These are phyloP conservation scores for Haematococcus lacustris DNA, from an alignment of 139 green algal species.

Conservation along the genomic window DNA sequence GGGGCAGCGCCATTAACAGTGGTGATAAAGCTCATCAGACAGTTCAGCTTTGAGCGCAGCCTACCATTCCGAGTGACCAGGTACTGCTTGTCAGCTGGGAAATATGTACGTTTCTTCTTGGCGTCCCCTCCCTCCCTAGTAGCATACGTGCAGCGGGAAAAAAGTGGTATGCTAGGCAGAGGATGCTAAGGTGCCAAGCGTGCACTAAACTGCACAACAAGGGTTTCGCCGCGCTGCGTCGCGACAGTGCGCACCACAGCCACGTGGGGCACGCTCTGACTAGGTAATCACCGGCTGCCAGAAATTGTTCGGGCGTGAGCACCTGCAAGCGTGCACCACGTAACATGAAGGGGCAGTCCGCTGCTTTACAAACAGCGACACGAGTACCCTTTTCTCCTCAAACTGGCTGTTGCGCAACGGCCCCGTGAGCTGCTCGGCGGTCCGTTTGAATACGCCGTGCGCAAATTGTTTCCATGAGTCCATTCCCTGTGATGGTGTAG, in stretches of 20 bases:
- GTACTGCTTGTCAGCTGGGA: slow-evolving; percentile 81
- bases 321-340: slow-evolving; percentile 45
- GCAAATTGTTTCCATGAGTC: slow-evolving; percentile 21
- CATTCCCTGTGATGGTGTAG: too few relatives aligned
- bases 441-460: slow-evolving; percentile 38
- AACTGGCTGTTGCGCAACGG: slow-evolving; percentile 41
- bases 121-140: slow-evolving; percentile 72
- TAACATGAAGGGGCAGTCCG: too few relatives aligned
- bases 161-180: too few relatives aligned
- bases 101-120: slow-evolving; percentile 50
- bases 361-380: not conserved
- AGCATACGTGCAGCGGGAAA: too few relatives aligned
- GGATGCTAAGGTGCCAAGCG: too few relatives aligned
- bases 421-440: slow-evolving; percentile 30
- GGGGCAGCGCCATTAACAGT: too few relatives aligned
- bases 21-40: too few relatives aligned
- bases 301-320: slow-evolving; percentile 82
- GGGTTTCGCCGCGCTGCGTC: not conserved
- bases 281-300: slow-evolving; percentile 73
- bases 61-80: slow-evolving; percentile 77
- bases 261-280: slow-evolving; percentile 78
- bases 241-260: slow-evolving; percentile 53
- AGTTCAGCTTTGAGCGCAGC: too few relatives aligned
- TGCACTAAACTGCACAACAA: too few relatives aligned
- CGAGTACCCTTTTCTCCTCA: slow-evolving; percentile 40